Percentiles rank a stretch among this genome's conserved stretches.
These are phyloP conservation scores for Zygosaccharomyces siamensis DNA, from an alignment of 805 yeast genomes.

Conservation along the genomic window DNA sequence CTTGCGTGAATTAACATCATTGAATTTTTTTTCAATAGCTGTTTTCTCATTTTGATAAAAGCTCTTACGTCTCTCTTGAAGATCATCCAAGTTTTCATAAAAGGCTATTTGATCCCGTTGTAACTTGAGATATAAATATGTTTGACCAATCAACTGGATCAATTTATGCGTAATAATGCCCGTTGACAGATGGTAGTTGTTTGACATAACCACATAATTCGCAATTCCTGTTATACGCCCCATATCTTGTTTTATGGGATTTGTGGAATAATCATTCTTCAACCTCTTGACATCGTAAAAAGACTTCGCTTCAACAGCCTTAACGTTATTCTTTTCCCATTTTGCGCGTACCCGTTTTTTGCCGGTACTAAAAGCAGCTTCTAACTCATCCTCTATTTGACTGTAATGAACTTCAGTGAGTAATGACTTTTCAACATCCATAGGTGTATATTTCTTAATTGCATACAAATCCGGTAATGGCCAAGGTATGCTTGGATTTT, in stretches of 20 bases:
- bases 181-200: conserved; percentile 33
- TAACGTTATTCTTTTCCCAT: conserved; percentile 7
- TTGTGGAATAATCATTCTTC: conserved; percentile 61
- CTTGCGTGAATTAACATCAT: conserved; percentile 31
- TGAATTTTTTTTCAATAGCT: conserved; percentile 44
- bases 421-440: conserved; percentile 75
- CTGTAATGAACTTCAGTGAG: conserved; percentile 67
- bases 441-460: conserved; percentile 57
- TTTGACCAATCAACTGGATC: conserved; percentile 50
- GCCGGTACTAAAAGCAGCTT: conserved; percentile 32
- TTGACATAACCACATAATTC: conserved; percentile 37
- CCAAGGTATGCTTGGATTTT: conserved; percentile 50
- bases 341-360: conserved; percentile 30
- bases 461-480: conserved; percentile 70
- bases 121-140: conserved; percentile 41
- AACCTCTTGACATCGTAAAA: conserved; percentile 61
- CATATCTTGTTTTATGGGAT: conserved; percentile 56
- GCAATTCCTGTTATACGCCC: conserved; percentile 48
- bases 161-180: conserved; percentile 58
- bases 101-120: conserved; percentile 45
- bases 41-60: conserved; percentile 43
- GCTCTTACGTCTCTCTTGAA: conserved; percentile 41
- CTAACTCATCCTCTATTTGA: conserved; percentile 40
- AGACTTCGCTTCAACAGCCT: conserved; percentile 12
- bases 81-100: conserved; percentile 38